Conservation (phyloP, 495 filamentous ascomycete genomes). For the Jackrogersella multiformis region DNA sequence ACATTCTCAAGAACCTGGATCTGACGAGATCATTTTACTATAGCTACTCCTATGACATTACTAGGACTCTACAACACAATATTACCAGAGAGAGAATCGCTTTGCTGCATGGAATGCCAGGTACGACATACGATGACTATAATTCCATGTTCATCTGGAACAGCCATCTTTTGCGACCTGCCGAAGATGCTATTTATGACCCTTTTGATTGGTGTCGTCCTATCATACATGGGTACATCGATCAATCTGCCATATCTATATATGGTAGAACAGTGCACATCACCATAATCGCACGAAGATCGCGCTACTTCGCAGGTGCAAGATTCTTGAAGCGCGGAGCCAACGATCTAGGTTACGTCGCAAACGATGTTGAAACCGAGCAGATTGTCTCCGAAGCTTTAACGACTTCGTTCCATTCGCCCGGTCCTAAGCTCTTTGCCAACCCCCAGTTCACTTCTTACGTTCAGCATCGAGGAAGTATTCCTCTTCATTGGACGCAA, state of each 20-base stretch:
- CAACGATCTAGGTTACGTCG: slow-evolving; percentile 95
- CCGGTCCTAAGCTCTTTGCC: slow-evolving; percentile 83
- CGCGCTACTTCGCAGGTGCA: slow-evolving; percentile 92
- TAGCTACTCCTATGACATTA: slow-evolving; percentile 98
- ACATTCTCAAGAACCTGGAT: slow-evolving; percentile 90
- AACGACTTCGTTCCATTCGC: slow-evolving; percentile 94
- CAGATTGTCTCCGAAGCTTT: slow-evolving; percentile 95
- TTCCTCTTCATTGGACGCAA: slow-evolving; percentile 97
- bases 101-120: slow-evolving; percentile 68
- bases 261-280: slow-evolving; percentile 89
- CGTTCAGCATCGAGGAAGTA: slow-evolving; percentile 95
- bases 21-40: slow-evolving; percentile 94
- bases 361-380: slow-evolving; percentile 99
- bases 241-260: slow-evolving; percentile 84
- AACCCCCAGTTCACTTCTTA: slow-evolving; percentile 95
- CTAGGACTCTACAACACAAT: slow-evolving; percentile 90
- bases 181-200: slow-evolving; percentile 72
- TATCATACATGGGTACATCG: slow-evolving; percentile 94
- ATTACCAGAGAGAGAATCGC: slow-evolving; percentile 81
- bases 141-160: slow-evolving; percentile 99
- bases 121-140: slow-evolving; percentile 69
- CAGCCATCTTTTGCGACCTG: slow-evolving; percentile 83
- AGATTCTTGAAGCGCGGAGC: slow-evolving; percentile 93
- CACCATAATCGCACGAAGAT: slow-evolving; percentile 90
- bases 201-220: slow-evolving; percentile 96